Percentiles rank a stretch among this genome's conserved stretches.
Evolutionary conservation across 192 early-diverging fungal genomes (phyloP).

Genomic region (Coemansia sp.): DNA sequence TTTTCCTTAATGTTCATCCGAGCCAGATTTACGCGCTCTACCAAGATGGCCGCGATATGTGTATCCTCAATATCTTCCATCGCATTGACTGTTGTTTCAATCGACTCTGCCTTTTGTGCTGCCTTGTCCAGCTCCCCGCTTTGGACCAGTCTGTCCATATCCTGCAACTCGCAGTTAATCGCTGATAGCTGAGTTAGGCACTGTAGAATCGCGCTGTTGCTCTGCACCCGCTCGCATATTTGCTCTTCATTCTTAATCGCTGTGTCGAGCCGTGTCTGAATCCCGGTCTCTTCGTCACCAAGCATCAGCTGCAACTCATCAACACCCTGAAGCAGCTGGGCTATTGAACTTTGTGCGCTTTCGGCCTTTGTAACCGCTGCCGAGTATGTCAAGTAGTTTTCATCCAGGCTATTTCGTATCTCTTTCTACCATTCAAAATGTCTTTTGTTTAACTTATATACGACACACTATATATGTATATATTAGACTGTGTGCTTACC

Average conservation of each 20-base stretch:
- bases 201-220: constrained; percentile 10
- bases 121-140: constrained; percentile 3
- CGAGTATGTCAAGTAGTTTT: constrained; percentile 8
- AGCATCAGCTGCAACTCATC: constrained; percentile 30
- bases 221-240: constrained; percentile 1
- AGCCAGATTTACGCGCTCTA: constrained; percentile 10
- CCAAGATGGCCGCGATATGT: constrained; percentile 9
- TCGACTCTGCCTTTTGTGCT: constrained; percentile 1
- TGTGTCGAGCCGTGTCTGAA: constrained; percentile 16
- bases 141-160: constrained; percentile 15
- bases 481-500: background rate
- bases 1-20: constrained; percentile 18
- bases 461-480: background rate
- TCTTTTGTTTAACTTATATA: background rate
- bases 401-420: constrained; percentile 5
- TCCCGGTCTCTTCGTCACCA: constrained; percentile 28
- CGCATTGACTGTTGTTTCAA: constrained; percentile 3
- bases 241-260: constrained; percentile 10
- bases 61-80: constrained; percentile 11
- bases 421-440: background rate
- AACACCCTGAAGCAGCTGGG: constrained; percentile 20
- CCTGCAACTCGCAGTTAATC: constrained; percentile 4
- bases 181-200: constrained; percentile 13
- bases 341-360: constrained; percentile 12
- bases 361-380: constrained; percentile 2